These are phyloP conservation scores for Dillenia suffruticosa DNA, from an alignment of 164 flowering plant genomes.

Conservation along the genomic window DNA sequence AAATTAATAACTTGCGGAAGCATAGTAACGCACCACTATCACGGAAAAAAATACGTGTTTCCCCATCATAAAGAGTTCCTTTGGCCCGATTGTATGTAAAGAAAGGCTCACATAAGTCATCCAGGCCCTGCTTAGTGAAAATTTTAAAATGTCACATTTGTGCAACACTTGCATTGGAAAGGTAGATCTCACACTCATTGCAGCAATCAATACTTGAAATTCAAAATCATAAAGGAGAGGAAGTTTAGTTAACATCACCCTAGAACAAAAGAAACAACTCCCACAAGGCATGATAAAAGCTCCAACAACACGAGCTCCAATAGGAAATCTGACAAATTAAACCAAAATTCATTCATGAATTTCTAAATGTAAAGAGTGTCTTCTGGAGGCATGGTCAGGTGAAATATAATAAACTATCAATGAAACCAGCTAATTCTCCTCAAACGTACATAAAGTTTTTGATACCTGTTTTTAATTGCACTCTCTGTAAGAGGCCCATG, in stretches of 20 bases:
- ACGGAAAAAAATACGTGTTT: constrained; percentile 90
- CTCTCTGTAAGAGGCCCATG: constrained; percentile 75
- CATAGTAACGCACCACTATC: constrained; percentile 43
- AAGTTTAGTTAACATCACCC: constrained; percentile 37
- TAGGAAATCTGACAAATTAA: constrained; percentile 56
- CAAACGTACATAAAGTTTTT: not conserved
- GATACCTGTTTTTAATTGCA: constrained; percentile 57
- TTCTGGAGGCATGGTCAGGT: not conserved
- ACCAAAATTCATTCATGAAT: not conserved
- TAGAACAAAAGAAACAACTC: constrained; percentile 75
- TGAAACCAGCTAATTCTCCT: not conserved
- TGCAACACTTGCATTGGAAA: constrained; percentile 1
- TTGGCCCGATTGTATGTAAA: constrained; percentile 91
- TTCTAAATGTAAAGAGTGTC: not conserved
- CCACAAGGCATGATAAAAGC: constrained; percentile 99
- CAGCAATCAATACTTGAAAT: not conserved
- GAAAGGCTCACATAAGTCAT: constrained; percentile 90
- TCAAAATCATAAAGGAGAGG: not conserved
- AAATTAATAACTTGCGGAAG: not conserved
- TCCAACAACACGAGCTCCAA: constrained; percentile 91
- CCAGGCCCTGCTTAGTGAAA: constrained; percentile 68
- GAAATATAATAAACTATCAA: not conserved
- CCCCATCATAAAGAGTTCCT: constrained; percentile 98
- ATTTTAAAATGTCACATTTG: constrained; percentile 1
- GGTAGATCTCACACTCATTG: constrained; percentile 2